phyloP scores from a whole-genome alignment of 306 rosid species.

The Quercus cerris region DNA sequence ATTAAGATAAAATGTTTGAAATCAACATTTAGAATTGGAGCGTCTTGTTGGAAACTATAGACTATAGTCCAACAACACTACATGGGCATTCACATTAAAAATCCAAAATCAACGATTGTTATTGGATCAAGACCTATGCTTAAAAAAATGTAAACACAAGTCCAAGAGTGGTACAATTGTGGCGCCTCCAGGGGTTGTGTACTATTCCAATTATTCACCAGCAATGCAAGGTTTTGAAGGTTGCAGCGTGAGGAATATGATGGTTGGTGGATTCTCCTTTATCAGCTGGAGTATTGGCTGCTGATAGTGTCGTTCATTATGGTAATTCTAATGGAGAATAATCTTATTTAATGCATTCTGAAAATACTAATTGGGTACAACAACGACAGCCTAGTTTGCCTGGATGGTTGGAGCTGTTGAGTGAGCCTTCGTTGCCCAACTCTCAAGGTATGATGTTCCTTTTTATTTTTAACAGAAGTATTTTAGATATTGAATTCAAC shows the following conservation, averaged over 20 bases:
- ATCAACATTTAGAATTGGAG: no score
- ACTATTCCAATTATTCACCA: conserved; percentile 49
- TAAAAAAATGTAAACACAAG: conserved; percentile 18
- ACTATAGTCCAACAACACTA: no score
- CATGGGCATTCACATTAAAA: no score
- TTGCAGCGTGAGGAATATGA: conserved; percentile 37
- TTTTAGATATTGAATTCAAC: background rate
- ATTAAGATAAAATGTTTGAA: no score
- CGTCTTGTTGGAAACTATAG: no score
- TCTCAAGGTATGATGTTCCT: conserved; percentile 36
- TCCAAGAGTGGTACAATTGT: conserved; percentile 89
- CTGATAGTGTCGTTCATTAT: conserved; percentile 53
- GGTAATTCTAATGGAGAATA: conserved; percentile 34
- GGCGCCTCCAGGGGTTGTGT: conserved; percentile 40
- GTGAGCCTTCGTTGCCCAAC: conserved; percentile 43
- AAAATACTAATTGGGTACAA: conserved; percentile 1
- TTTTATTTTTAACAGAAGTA: background rate
- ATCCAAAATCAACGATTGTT: no score
- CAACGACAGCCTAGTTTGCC: conserved; percentile 28
- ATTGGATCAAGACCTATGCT: no score
- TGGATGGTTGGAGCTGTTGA: conserved; percentile 44
- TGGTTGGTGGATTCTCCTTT: conserved; percentile 49
- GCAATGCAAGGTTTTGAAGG: conserved; percentile 36
- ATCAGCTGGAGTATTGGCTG: conserved; percentile 67
- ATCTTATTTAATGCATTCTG: conserved; percentile 12